phyloP scores from a whole-genome alignment of 2,329 filamentous ascomycete species.

The Neurospora sp. region DNA sequence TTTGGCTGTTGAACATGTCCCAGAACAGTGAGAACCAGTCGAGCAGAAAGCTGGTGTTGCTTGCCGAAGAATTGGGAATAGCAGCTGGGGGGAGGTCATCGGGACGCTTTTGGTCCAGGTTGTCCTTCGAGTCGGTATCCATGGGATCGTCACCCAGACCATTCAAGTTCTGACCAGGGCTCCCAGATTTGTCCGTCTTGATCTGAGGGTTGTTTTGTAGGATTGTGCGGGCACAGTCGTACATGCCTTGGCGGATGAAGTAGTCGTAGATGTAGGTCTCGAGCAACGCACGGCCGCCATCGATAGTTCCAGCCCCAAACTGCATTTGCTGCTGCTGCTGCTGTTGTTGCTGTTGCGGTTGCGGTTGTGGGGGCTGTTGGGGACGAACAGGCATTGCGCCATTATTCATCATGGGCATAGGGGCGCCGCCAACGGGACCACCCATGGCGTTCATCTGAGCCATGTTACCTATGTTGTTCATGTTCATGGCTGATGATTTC shows the following conservation, averaged over 20 bases:
- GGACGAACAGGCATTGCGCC: constrained; percentile 22
- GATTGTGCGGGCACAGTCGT: constrained; percentile 70
- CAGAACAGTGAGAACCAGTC: constrained; percentile 98
- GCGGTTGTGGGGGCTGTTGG: constrained; percentile 17
- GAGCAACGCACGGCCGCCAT: constrained; percentile 47
- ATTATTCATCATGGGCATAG: constrained; percentile 61
- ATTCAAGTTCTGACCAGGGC: constrained; percentile 60
- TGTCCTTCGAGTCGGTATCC: constrained; percentile 77
- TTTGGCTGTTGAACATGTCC: constrained; percentile 85
- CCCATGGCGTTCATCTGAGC: constrained; percentile 61
- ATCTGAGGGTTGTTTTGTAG: constrained; percentile 56
- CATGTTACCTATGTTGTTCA: constrained; percentile 57
- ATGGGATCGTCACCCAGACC: constrained; percentile 65
- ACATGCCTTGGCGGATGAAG: constrained; percentile 78
- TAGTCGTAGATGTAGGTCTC: constrained; percentile 91
- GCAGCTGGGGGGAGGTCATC: constrained; percentile 57
- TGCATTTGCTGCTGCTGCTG: constrained; percentile 26
- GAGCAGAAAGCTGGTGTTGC: constrained; percentile 76
- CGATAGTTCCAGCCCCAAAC: constrained; percentile 23
- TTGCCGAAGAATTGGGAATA: constrained; percentile 56
- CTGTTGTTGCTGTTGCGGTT: constrained; percentile 17
- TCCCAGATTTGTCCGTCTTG: constrained; percentile 54
- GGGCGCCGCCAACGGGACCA: constrained; percentile 49
- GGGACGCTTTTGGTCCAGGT: constrained; percentile 62
- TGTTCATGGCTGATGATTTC: constrained; percentile 22